These are phyloP conservation scores for Boeremia exigua DNA, from an alignment of 2,329 filamentous ascomycete species.

Conservation along the genomic window DNA sequence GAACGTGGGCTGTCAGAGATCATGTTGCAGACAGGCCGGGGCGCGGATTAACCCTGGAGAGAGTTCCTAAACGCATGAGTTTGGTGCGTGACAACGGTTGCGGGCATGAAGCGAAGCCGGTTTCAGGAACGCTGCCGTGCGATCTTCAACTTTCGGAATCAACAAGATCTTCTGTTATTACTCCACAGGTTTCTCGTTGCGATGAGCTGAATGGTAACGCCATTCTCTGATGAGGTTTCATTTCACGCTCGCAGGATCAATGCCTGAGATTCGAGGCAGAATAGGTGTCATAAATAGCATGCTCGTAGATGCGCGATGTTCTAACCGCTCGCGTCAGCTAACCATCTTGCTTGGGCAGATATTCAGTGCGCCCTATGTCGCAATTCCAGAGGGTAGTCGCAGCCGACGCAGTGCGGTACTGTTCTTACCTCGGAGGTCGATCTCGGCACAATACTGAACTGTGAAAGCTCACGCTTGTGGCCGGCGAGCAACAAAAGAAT, in stretches of 20 bases:
- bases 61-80: conserved; percentile 47
- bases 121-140: conserved; percentile 35
- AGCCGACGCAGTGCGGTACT: conserved; percentile 3
- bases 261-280: conserved; percentile 5
- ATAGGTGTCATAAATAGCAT: neutral
- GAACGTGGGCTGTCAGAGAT: conserved; percentile 44
- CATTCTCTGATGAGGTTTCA: conserved; percentile 14
- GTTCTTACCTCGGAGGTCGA: conserved; percentile 10
- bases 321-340: neutral
- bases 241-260: conserved; percentile 1
- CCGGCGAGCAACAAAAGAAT: too few species aligned
- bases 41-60: conserved; percentile 24
- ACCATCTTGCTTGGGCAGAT: neutral
- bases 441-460: neutral
- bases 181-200: neutral
- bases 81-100: conserved; percentile 40
- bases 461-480: neutral
- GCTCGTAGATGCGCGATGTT: neutral
- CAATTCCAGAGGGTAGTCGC: neutral
- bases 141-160: conserved; percentile 2
- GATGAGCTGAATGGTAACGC: conserved; percentile 3
- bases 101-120: conserved; percentile 40
- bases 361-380: neutral
- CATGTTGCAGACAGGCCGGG: conserved; percentile 42
- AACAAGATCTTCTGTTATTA: neutral